These are phyloP conservation scores for Trichophyton verrucosum DNA, from an alignment of 2,329 filamentous ascomycete species.

Conservation along the genomic window DNA sequence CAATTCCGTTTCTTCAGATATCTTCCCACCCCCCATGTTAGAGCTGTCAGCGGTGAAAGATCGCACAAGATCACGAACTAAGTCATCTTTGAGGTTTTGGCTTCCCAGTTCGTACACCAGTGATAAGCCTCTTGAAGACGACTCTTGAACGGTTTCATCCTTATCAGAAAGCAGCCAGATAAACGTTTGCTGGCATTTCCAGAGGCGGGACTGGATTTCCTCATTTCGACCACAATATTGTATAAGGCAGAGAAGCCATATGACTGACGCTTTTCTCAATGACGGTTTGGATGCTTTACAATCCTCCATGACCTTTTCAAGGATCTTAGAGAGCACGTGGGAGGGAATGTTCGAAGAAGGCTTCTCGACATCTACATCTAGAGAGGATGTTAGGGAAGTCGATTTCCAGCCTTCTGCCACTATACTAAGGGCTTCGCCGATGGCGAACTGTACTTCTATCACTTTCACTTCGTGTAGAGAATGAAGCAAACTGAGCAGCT, in stretches of 20 bases:
- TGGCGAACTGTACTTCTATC: constrained; percentile 76
- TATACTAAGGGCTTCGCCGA: constrained; percentile 77
- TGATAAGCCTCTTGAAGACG: constrained; percentile 78
- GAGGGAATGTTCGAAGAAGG: constrained; percentile 28
- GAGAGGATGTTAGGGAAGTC: constrained; percentile 57
- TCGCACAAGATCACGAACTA: constrained; percentile 77
- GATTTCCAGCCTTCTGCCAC: constrained; percentile 73
- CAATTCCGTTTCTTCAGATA: constrained; percentile 80
- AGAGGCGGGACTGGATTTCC: constrained; percentile 60
- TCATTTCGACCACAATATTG: constrained; percentile 75
- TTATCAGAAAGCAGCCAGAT: constrained; percentile 75
- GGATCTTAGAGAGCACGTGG: constrained; percentile 40
- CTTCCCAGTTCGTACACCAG: constrained; percentile 91
- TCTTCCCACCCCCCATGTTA: constrained; percentile 58
- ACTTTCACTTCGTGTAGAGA: constrained; percentile 71
- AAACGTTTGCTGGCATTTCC: constrained; percentile 74
- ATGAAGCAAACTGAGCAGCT: constrained; percentile 58
- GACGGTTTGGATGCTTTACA: constrained; percentile 80
- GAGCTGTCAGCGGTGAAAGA: constrained; percentile 62
- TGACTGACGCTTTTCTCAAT: constrained; percentile 78
- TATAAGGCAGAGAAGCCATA: constrained; percentile 86
- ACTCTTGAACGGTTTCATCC: constrained; percentile 92
- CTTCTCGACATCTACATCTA: constrained; percentile 56
- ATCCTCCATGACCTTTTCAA: constrained; percentile 63
- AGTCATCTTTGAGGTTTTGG: constrained; percentile 60